Evolutionary conservation across 345 rosid species (phyloP).

Genomic region (Jatropha curcas): DNA sequence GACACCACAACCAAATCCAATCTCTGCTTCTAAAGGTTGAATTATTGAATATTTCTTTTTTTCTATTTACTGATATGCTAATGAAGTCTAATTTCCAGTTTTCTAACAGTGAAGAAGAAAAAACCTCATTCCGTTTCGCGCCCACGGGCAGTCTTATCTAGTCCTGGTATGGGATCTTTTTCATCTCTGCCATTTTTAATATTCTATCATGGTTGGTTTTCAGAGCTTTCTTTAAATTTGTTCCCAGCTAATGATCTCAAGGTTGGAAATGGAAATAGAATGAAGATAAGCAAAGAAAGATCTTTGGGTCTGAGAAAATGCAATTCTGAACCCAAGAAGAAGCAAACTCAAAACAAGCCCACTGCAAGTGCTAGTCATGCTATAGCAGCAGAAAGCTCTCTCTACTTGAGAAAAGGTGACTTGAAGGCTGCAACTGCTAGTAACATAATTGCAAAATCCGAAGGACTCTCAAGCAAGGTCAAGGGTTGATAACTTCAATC

Average conservation of each 20-base stretch:
- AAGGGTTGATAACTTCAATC: not conserved
- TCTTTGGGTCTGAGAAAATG: constrained; percentile 11
- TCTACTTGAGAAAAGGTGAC: not conserved
- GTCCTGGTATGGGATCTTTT: constrained; percentile 36
- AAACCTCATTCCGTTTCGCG: constrained; percentile 17
- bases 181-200: not conserved
- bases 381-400: constrained; percentile 6
- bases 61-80: not conserved
- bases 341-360: not conserved
- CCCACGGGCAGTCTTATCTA: constrained; percentile 40
- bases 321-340: not conserved
- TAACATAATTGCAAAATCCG: too few relatives aligned
- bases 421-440: not conserved
- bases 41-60: too few relatives aligned
- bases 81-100: not conserved
- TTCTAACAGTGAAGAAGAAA: constrained; percentile 12
- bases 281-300: constrained; percentile 10
- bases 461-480: not conserved
- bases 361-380: not conserved
- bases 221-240: not conserved
- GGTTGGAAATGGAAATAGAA: constrained; percentile 26
- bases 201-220: not conserved
- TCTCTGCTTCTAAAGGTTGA: constrained; percentile 24
- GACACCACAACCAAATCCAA: not conserved
- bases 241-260: constrained; percentile 35